Conservation (phyloP, 306 rosid genomes). For the Hylodesmum podocarpum region DNA sequence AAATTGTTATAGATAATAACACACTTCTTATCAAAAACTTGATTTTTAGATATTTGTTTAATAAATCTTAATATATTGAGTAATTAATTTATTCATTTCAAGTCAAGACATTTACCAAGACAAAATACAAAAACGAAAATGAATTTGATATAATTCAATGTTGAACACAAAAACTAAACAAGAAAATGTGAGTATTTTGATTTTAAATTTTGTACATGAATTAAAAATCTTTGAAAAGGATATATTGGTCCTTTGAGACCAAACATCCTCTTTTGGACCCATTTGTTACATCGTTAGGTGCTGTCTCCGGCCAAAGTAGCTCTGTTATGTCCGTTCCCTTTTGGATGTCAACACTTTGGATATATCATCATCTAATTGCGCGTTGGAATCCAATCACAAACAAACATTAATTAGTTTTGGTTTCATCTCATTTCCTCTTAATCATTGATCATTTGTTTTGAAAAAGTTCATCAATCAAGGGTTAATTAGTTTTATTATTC, state of each 20-base stretch:
- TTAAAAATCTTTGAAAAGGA: not conserved
- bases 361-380: slow-evolving; percentile 18
- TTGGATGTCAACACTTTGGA: slow-evolving; percentile 1
- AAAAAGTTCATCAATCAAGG: no score
- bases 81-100: no score
- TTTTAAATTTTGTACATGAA: no score
- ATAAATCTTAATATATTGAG: no score
- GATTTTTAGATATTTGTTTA: no score
- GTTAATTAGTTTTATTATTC: no score
- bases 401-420: not conserved
- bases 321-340: not conserved
- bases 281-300: slow-evolving; percentile 26
- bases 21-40: no score
- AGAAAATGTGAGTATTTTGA: not conserved
- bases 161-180: no score
- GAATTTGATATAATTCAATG: no score
- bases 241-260: not conserved
- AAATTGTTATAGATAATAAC: no score
- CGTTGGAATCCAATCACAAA: not conserved
- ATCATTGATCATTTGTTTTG: not conserved
- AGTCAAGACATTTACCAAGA: no score
- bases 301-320: slow-evolving; percentile 28
- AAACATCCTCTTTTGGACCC: not conserved
- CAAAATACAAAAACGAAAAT: no score
- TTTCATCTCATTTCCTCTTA: not conserved